Base-by-base conservation (phyloP, 2,329 filamentous ascomycete genomes). In the Monosporascus sp. region DNA sequence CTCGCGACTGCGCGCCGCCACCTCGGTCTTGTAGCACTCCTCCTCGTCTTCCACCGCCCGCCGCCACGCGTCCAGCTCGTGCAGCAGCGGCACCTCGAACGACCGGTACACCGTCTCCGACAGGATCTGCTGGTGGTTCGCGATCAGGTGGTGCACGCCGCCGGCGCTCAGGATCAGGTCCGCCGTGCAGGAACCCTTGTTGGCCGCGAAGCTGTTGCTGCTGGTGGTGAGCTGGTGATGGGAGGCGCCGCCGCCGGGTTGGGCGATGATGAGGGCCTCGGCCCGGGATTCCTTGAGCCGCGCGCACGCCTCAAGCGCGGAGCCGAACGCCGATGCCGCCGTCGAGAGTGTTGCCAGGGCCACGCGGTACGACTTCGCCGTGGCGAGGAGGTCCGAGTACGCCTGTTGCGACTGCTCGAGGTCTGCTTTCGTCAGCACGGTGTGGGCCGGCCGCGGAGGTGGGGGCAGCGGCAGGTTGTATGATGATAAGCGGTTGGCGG, bases 111-210 rank as follows among this genome's bases (percentile, higher is more conserved):
- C 82, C 0, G 83, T 86, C 69, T 88, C 84, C 57, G 78, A 82
- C 3, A 88, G 76, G 60, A 88, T 87, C 64, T 86, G 83, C 66
- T 86, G 82, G 72, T 88, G 84, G 69, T 87, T 88, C 46, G 84
- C 84, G 53, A 86, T 74, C 20, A 88, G 75, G 62, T 87, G 82
- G 65, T 88, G 84, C 41, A 87, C 76, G 37, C 84, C 84, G 36
- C 81, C 80, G 14, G 83, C 80, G 31, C 81, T 77, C 54, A 88
- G 72, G 45, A 88, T 73, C 50, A 77, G 75, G 68, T 86, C 83
- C 17, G 83, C 84, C 1, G 84, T 86, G 70, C 83, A 86, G 37
- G 74, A 70, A 45, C 75, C 74, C 41, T 68, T 55, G 45, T 71
- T 69, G 44, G 72, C 65, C 22, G 74, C 75, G 66, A 79, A 80